phyloP scores from a whole-genome alignment of 208 protist genomes.

The Trypanosoma mega region DNA sequence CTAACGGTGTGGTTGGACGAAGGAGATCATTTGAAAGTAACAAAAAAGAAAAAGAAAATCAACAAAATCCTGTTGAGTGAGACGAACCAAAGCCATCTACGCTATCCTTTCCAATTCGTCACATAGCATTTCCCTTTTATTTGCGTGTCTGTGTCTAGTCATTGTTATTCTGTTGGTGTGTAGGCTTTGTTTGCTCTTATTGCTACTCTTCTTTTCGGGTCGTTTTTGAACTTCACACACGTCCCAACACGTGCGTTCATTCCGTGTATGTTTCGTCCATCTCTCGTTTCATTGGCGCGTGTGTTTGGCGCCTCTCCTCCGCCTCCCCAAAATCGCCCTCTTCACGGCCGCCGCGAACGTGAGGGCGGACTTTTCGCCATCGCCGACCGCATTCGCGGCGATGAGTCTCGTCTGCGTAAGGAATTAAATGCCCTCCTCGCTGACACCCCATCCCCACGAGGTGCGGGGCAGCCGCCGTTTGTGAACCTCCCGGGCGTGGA shows the following conservation, averaged over 20 bases:
- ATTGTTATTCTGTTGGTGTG: too few relatives aligned
- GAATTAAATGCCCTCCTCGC: conserved; percentile 77
- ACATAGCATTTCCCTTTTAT: too few relatives aligned
- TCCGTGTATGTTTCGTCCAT: conserved; percentile 20
- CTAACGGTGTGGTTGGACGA: too few relatives aligned
- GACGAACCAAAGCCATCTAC: too few relatives aligned
- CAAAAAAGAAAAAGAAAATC: conserved; percentile 2
- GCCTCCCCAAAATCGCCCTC: conserved; percentile 32
- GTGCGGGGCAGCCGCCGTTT: conserved; percentile 37
- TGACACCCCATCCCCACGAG: conserved; percentile 57
- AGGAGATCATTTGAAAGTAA: too few relatives aligned
- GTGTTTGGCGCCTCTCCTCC: conserved; percentile 53
- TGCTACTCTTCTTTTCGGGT: conserved; percentile 24
- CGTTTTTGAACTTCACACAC: conserved; percentile 9
- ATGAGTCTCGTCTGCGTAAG: conserved; percentile 71
- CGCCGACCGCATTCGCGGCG: conserved; percentile 60
- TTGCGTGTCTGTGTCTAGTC: too few relatives aligned
- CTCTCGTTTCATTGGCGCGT: conserved; percentile 33
- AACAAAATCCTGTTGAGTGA: neutral
- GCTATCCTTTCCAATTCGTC: too few relatives aligned
- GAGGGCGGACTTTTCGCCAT: conserved; percentile 74
- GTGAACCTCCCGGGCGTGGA: conserved; percentile 85
- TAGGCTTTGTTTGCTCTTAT: neutral
- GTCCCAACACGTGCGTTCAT: too few relatives aligned
- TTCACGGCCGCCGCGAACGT: conserved; percentile 54